Evolutionary conservation across 768 basidiomycete genomes (phyloP).

Genomic region (Tulasnella sp.): DNA sequence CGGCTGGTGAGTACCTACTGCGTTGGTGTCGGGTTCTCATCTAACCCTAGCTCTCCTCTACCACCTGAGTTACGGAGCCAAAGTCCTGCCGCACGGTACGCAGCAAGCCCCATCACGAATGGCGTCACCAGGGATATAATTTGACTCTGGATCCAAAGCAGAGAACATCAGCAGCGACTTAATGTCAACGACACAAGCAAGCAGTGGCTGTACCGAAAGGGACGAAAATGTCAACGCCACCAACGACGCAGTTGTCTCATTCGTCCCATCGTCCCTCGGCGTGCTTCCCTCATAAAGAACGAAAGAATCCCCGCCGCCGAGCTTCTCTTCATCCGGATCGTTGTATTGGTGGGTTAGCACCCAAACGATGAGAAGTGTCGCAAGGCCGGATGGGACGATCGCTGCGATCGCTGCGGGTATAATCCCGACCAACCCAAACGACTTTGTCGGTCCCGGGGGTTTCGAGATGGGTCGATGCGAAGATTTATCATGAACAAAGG

Average conservation of each 20-base stretch:
- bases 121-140: not conserved
- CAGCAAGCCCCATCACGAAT: not conserved
- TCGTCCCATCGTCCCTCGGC: not conserved
- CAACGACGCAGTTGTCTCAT: not conserved
- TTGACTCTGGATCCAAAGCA: not conserved
- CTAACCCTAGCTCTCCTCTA: not conserved
- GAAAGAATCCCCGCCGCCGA: not conserved
- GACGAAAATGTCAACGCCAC: not conserved
- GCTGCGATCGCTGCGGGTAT: too few species aligned
- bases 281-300: not conserved
- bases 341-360: not conserved
- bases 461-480: too few species aligned
- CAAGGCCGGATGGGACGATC: not conserved
- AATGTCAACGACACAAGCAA: too few species aligned
- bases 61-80: slow-evolving; percentile 1
- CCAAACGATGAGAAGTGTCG: not conserved
- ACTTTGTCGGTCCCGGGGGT: too few species aligned
- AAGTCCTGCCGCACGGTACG: not conserved
- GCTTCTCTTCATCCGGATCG: not conserved
- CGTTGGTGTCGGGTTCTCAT: not conserved
- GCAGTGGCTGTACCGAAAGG: not conserved
- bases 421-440: too few species aligned
- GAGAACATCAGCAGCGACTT: not conserved
- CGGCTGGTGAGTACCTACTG: not conserved
- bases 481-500: too few species aligned